Percentiles rank a stretch among this genome's conserved stretches.
phyloP scores from a whole-genome alignment of 2,329 filamentous ascomycete species.

The Ceratocystis albifundus region DNA sequence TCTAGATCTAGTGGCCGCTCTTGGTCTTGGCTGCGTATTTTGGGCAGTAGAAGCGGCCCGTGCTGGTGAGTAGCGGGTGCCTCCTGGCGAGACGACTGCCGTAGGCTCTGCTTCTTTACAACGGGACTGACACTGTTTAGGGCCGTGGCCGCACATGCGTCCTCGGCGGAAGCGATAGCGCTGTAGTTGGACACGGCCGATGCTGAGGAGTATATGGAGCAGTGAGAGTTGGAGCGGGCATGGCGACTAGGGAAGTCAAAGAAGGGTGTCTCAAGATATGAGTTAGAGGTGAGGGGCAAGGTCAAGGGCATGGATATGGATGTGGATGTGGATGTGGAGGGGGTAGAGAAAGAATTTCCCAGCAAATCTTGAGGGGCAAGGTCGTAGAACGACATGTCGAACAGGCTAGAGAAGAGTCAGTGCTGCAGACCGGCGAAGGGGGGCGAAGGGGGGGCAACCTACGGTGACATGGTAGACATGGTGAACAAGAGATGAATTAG shows the following conservation, averaged over 20 bases:
- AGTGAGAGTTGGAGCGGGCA: conserved; percentile 52
- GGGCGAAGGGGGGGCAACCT: conserved; percentile 24
- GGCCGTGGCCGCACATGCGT: conserved; percentile 54
- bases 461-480: conserved; percentile 30
- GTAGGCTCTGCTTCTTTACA: neutral
- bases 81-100: conserved; percentile 33
- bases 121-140: conserved; percentile 48
- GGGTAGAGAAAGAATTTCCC: conserved; percentile 30
- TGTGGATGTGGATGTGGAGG: conserved; percentile 26
- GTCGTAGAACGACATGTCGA: conserved; percentile 50
- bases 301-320: conserved; percentile 28
- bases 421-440: conserved; percentile 1
- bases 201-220: conserved; percentile 45
- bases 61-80: conserved; percentile 64
- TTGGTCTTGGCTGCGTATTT: conserved; percentile 77
- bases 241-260: conserved; percentile 48
- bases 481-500: neutral
- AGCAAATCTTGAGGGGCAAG: conserved; percentile 31
- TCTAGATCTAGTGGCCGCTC: conserved; percentile 25
- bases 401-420: conserved; percentile 31
- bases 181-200: conserved; percentile 57
- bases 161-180: conserved; percentile 48
- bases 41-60: conserved; percentile 69
- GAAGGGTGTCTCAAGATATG: conserved; percentile 44
- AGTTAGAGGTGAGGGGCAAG: neutral